Evolutionary conservation across 352 stramenopile genomes (phyloP), one percentile per base, ranked within the genome.

Genomic region (Halophytophthora batemanensis): DNA sequence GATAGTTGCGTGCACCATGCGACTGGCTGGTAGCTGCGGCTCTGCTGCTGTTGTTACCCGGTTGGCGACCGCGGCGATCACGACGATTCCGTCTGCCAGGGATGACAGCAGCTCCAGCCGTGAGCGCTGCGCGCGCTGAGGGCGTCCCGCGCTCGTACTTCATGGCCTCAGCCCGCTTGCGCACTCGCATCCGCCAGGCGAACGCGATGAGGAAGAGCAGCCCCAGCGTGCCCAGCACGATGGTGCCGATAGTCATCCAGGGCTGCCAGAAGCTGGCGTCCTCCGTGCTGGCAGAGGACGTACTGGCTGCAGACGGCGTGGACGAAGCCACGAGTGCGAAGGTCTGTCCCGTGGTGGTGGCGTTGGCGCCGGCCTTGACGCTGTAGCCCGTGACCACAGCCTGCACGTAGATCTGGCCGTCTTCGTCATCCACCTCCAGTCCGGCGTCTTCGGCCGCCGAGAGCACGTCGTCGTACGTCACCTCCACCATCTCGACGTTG

Each of bases 281-380:
- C 0, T 39, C 45, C 1, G 17, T 39, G 0, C 21, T 38, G 1
- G 28, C 29, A 10, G 61, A 53, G 10, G 45, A 64, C 6, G 74
- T 70, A 6, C 66, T 68, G 1, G 78, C 74, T 0, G 57, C 70
- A 0, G 66, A 77, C 10, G 78, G 74, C 0, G 74, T 82, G 3
- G 82, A 89, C 2, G 82, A 93, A 6, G 82, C 82, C n/a, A 93
- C 82, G 6, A 93, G 70, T 21, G 82, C 72, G 36, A 90, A 93
- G 23, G 73, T 61, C 45, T 93, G 82, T 1, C 74, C 73, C 1
- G 51, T 71, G 7, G 61, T 74, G 2, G 65, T 71, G 0, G 65
- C 53, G 44, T 71, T 71, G 10, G 71, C 45, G 5, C 72, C 77
- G 0, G 75, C 73, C 48, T 88, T 85, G 41, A 93, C 79, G 38